These are phyloP conservation scores for Saccharomycodes ludwigii DNA, from an alignment of 805 yeast species.

Conservation along the genomic window DNA sequence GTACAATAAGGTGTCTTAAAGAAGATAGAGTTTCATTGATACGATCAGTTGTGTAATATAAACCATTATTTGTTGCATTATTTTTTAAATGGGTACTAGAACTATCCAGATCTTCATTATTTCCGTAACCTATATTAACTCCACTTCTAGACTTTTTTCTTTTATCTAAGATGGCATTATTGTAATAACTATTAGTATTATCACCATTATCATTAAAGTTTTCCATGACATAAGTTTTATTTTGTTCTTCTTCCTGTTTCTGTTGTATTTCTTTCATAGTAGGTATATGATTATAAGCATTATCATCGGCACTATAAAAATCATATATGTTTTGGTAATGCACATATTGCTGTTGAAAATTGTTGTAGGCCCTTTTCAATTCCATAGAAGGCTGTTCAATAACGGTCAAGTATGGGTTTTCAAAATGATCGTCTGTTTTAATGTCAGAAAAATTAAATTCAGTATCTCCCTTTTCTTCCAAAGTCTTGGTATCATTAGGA, in stretches of 20 bases:
- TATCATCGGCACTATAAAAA: constrained; percentile 1
- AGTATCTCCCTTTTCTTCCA: not conserved
- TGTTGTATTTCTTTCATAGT: not conserved
- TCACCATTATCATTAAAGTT: not conserved
- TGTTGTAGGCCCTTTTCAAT: constrained; percentile 9
- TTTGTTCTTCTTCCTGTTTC: constrained; percentile 1
- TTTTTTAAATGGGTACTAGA: too few species aligned
- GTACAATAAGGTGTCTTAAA: not conserved
- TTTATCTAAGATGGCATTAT: too few species aligned
- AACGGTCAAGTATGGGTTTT: constrained; percentile 15
- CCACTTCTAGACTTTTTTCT: too few species aligned
- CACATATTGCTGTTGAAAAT: constrained; percentile 3
- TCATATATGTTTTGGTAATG: constrained; percentile 4
- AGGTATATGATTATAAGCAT: too few species aligned
- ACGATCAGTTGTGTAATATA: too few species aligned
- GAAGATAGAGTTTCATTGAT: too few species aligned
- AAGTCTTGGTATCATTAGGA: constrained; percentile 7
- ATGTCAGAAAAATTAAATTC: not conserved
- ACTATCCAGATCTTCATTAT: too few species aligned
- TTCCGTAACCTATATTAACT: too few species aligned
- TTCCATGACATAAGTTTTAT: not conserved
- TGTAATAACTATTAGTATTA: too few species aligned
- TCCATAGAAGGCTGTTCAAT: constrained; percentile 19
- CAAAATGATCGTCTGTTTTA: constrained; percentile 7
- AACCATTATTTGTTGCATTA: too few species aligned